Evolutionary conservation across 1,139 yeast genomes (phyloP), one percentile per base, ranked within the genome.

Genomic region (Saccharomyces uvarum): DNA sequence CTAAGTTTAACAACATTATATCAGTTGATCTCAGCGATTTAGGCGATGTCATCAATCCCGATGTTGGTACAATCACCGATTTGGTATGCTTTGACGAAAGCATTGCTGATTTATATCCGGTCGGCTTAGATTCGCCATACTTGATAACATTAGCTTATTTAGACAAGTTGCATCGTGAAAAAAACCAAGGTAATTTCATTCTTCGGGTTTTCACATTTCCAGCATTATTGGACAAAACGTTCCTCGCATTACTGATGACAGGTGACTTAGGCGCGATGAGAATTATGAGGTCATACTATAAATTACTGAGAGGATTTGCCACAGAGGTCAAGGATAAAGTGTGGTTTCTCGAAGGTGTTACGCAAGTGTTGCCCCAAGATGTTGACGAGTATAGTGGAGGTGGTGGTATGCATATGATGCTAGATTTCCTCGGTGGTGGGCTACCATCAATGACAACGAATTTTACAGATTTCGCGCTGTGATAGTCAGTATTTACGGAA

Each of bases 311-410:
- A 58, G 81, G 86, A 7, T 91, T 86, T 70, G 88, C 96, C 0
- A 81, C 85, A 24, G 95, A 88, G 64, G 85, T 87, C 86, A 88
- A 86, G 67, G 95, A 89, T 63, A 81, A 82, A 63, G 95, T 90
- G 14, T 91, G 98, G 98, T 91, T 91, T 63, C 76, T 91, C 60
- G 96, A 90, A 70, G 97, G 97, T 1, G 96, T 91, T 2, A 81
- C 95, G 4, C 83, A 83, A 57, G 96, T 89, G 0, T 76, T 91
- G 52, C 95, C 95, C 0, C 90, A 81, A 14, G 90, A 86, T 68
- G 95, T 86, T 21, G 95, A 86, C 54, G 88, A 86, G 62, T 86
- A 86, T 65, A 82, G 88, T 14, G 93, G 93, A 11, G 93, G 93
- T 53, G 93, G 95, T 52, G 93, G 93, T 58, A 85, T 85, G 89